Evolutionary conservation across 2,329 filamentous ascomycete genomes (phyloP).

Genomic region (Scorias spongiosa): DNA sequence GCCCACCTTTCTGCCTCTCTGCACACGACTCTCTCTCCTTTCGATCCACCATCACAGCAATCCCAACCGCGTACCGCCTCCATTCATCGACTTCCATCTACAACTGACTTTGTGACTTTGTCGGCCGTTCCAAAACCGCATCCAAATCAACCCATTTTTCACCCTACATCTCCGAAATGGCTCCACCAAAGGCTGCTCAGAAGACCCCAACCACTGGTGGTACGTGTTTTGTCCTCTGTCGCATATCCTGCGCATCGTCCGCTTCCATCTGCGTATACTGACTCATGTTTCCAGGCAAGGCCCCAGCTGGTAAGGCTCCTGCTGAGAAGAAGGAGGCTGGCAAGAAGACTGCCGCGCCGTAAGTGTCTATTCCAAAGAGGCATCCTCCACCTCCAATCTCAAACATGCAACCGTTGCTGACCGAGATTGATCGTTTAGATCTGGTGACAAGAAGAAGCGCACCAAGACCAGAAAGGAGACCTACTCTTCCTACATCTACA

Average conservation of each 20-base stretch:
- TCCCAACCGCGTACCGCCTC: constrained; percentile 15
- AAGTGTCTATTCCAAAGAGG: constrained; percentile 19
- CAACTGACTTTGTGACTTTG: constrained; percentile 16
- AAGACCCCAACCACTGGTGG: constrained; percentile 32
- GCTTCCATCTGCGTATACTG: constrained; percentile 20
- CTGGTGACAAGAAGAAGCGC: constrained; percentile 98
- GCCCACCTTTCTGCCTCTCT: constrained; percentile 17
- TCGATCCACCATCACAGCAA: constrained; percentile 19
- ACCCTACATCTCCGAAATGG: constrained; percentile 51
- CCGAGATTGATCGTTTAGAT: not conserved
- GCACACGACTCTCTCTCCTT: constrained; percentile 12
- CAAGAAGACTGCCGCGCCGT: constrained; percentile 91
- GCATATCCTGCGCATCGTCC: not conserved
- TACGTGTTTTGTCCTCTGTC: not conserved
- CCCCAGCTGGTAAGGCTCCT: constrained; percentile 62
- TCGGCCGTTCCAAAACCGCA: constrained; percentile 17
- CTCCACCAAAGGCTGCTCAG: constrained; percentile 80
- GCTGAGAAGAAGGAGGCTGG: constrained; percentile 99
- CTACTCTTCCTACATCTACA: constrained; percentile 99
- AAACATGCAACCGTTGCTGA: not conserved
- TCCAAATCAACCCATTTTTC: constrained; percentile 14
- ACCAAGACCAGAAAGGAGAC: constrained; percentile 99
- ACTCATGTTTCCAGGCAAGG: constrained; percentile 88
- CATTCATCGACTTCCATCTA: constrained; percentile 15
- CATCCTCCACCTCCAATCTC: not conserved